Evolutionary conservation across 768 basidiomycete genomes (phyloP).

Genomic region (Collybiopsis confluens): DNA sequence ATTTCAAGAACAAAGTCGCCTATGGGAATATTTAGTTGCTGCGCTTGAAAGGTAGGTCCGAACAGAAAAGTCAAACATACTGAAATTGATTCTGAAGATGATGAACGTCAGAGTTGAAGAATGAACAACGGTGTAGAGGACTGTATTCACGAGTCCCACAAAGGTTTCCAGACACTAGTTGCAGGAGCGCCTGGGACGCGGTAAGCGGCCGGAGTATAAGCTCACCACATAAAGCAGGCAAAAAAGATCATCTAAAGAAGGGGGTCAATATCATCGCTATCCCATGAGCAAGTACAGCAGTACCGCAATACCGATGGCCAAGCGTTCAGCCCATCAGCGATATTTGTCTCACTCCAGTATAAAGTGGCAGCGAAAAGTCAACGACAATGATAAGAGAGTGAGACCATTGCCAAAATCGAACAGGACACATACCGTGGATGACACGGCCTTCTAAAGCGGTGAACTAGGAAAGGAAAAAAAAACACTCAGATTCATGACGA

Average conservation of each 20-base stretch:
- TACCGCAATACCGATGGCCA: constrained; percentile 83
- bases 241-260: constrained; percentile 92
- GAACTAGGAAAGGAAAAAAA: constrained; percentile 42
- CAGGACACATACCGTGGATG: constrained; percentile 47
- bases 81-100: constrained; percentile 28
- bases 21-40: constrained; percentile 16
- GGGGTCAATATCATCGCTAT: neutral
- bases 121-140: constrained; percentile 18
- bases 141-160: constrained; percentile 59
- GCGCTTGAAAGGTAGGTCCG: neutral
- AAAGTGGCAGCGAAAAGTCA: constrained; percentile 74
- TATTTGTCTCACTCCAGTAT: constrained; percentile 61
- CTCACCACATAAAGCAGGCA: constrained; percentile 75
- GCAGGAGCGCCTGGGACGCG: constrained; percentile 31
- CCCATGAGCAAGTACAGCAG: neutral
- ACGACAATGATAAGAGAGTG: constrained; percentile 80
- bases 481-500: neutral
- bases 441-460: constrained; percentile 59
- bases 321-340: constrained; percentile 43
- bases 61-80: constrained; percentile 16
- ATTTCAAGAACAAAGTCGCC: constrained; percentile 59
- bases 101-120: constrained; percentile 10
- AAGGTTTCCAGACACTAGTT: constrained; percentile 63
- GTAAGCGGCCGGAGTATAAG: constrained; percentile 74
- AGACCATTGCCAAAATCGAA: constrained; percentile 79